phyloP scores from a whole-genome alignment of 495 filamentous ascomycete species.

The Annulohypoxylon moriforme region DNA sequence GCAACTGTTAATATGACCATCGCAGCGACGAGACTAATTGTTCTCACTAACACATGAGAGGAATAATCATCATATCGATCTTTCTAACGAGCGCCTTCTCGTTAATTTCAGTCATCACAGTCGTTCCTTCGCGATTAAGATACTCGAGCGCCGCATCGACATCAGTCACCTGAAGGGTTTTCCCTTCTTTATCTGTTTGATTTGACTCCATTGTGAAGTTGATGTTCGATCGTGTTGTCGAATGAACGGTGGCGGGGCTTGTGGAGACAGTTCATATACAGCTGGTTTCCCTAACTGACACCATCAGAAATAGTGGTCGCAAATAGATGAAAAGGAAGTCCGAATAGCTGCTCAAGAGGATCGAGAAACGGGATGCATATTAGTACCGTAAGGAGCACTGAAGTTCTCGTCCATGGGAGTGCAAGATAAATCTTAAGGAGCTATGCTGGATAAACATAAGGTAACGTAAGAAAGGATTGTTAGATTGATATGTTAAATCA shows the following conservation, averaged over 20 bases:
- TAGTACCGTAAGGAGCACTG: not conserved
- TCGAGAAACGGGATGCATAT: not conserved
- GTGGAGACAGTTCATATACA: not conserved
- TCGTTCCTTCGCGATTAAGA: conserved; percentile 27
- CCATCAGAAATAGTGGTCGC: not conserved
- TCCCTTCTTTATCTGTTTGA: conserved; percentile 16
- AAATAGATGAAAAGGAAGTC: not conserved
- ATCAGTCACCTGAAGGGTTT: conserved; percentile 24
- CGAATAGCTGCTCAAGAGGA: not conserved
- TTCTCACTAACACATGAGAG: conserved; percentile 38
- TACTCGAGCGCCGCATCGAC: conserved; percentile 43
- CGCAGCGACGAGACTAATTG: not conserved
- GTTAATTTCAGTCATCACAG: conserved; percentile 34
- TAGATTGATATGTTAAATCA: not conserved
- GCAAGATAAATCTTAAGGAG: not conserved
- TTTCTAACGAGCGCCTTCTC: conserved; percentile 45
- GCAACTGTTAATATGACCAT: not conserved
- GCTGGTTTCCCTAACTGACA: not conserved
- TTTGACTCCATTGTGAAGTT: conserved; percentile 10
- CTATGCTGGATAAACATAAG: not conserved
- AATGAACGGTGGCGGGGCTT: not conserved
- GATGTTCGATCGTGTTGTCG: not conserved
- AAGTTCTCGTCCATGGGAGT: not conserved
- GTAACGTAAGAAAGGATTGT: not conserved
- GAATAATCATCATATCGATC: conserved; percentile 39